Evolutionary conservation across 257 asterid genomes (phyloP).

Genomic region (Nicotiana paniculata): DNA sequence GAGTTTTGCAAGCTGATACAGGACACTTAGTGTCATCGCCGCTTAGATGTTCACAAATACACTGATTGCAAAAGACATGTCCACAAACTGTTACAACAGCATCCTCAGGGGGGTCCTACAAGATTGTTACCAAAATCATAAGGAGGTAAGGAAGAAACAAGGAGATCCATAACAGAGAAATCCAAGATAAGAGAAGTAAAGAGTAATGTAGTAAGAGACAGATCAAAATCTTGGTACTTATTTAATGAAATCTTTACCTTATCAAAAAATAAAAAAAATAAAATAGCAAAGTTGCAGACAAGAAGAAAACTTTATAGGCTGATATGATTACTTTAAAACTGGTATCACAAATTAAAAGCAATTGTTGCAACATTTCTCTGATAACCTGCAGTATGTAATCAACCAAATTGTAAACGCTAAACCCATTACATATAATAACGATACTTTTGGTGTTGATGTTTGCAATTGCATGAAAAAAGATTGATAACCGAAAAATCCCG

Average conservation of each 20-base stretch:
- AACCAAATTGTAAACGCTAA: not conserved
- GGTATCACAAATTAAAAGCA: not conserved
- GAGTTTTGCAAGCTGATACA: slow-evolving; percentile 61
- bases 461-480: not conserved
- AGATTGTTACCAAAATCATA: slow-evolving; percentile 6
- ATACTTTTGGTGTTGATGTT: not conserved
- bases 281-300: not conserved
- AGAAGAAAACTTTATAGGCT: not conserved
- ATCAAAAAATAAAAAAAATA: no score
- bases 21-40: slow-evolving; percentile 87
- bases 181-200: not conserved
- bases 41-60: slow-evolving; percentile 76
- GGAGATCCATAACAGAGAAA: slow-evolving; percentile 3
- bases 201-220: not conserved
- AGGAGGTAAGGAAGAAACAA: not conserved
- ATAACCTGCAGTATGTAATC: not conserved
- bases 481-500: not conserved
- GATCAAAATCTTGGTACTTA: not conserved
- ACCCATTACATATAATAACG: not conserved
- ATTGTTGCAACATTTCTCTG: not conserved
- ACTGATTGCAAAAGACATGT: slow-evolving; percentile 91
- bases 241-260: no score
- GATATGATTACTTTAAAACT: not conserved
- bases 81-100: slow-evolving; percentile 88
- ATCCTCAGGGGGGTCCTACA: slow-evolving; percentile 97